Evolutionary conservation across 305 asterid species (phyloP), one percentile per base, ranked within the genome.

Genomic region (Fraxinus sp.): DNA sequence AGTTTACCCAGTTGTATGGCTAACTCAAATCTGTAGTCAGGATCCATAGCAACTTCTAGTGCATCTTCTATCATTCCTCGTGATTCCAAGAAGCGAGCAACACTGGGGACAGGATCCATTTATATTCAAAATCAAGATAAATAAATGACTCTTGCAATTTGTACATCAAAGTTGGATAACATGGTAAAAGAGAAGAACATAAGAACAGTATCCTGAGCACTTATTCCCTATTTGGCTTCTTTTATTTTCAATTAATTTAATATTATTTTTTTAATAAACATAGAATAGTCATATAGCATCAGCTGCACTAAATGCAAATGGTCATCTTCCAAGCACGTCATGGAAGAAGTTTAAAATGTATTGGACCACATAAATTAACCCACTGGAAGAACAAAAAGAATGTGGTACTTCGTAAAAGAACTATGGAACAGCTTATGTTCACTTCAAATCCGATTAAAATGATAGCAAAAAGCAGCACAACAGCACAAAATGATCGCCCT

Each of bases 51-150:
- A 83, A 97, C 94, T 88, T 92, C 94, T 76, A 97, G 89, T 72
- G 99, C 99, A 80, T 95, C 98, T 88, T 90, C 97, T 71, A 89
- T 87, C 97, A 95, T 97, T 76, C 96, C 99, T 46, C 99, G 94
- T 77, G 99, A 95, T 87, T 97, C 99, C 94, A 97, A 89, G 92
- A 97, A 97, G 82, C 85, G 98, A 52, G 98, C 99, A 86, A 97
- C 90, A 86, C 92, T 84, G 28, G 73, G 78, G 76, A 86, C 46
- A 74, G 46, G 49, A n/a, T 72, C 44, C 77, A 72, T 32, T 71
- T 33, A 71, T 71, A 33, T 71, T 71, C 44, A 71, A 68, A 28
- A 28, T 68, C 74, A 68, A 68, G 74, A 68, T 68, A 68, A 13
- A 26, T 11, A 68, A 68, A 68, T 28, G 18, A 68, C 74, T 3